A percentile compares a stretch with the other conserved stretches of the same genome.
Evolutionary conservation across 2,329 filamentous ascomycete genomes (phyloP).

Genomic region (Paecilomyces variotii): DNA sequence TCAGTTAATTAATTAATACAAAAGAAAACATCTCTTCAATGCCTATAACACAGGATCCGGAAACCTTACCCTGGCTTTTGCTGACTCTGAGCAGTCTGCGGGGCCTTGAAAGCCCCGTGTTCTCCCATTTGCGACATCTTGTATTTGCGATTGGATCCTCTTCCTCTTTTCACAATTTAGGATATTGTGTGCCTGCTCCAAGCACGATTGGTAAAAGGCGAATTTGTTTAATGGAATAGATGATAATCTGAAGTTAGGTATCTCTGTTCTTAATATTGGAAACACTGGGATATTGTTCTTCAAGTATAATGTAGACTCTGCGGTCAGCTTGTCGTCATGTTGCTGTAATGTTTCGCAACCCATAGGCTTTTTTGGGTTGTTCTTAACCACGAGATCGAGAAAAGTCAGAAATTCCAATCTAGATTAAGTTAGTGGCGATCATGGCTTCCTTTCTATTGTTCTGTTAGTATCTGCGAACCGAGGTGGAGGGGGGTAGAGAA

Average conservation of each 20-base stretch:
- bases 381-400: background rate
- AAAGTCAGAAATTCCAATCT: background rate
- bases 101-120: slow-evolving; percentile 16
- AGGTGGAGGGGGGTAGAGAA: no score
- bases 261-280: background rate
- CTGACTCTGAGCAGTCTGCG: slow-evolving; percentile 15
- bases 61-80: slow-evolving; percentile 19
- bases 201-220: background rate
- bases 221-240: background rate
- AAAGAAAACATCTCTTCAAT: background rate
- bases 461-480: no score
- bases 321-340: slow-evolving; percentile 19
- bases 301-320: background rate
- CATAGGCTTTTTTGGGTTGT: background rate
- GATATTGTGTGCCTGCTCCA: background rate
- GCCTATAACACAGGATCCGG: background rate
- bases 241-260: background rate
- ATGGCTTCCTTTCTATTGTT: background rate
- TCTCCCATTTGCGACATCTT: slow-evolving; percentile 18
- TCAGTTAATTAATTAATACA: background rate
- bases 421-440: background rate
- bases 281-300: background rate
- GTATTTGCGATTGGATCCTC: background rate
- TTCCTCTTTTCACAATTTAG: background rate
- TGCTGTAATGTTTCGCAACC: slow-evolving; percentile 6